Base-by-base conservation (phyloP, 139 green algal species). In the Ostreobium quekettii region DNA sequence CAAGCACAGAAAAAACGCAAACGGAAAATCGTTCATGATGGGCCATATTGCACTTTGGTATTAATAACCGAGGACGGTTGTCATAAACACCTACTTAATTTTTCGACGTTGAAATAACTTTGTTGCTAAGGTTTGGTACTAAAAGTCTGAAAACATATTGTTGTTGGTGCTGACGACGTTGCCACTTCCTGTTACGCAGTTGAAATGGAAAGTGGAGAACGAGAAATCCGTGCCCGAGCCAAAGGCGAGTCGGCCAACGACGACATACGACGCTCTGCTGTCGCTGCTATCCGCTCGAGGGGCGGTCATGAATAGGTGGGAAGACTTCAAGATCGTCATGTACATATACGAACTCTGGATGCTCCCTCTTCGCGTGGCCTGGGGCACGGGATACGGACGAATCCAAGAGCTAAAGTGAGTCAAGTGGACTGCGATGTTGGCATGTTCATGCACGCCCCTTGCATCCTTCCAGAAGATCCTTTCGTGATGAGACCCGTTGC, bases 311-410 rank as follows among this genome's bases (percentile, higher is more conserved):
- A 60, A 33, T 29, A 29, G 24, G 3, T 70, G 39, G 70, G 60
- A 71, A 58, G 70, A 75, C 6, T 62, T 63, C n/a, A 47, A 64
- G 22, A 38, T 48, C 1, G 3, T 71, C 24, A 26, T 75, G 47
- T 75, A 49, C 48, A 49, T 72, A 11, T 75, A 75, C 39, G 70
- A 75, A 39, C 22, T 74, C n/a, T 62, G 57, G 26, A 39, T 58
- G 28, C 42, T 75, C 32, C 68, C 68, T 6, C 30, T 74, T 5
- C 38, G 68, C 4, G 33, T 74, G 4, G 38, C 58, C 4, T 58
- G 66, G 39, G 68, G 59, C 39, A 74, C 66, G 39, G 58, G 38
- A 47, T 74, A 68, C 6, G 36, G 29, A 29, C 3, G 47, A 19
- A 26, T 74, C 0, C 22, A 30, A 3, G 58, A 42, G 4, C n/a